Percentiles rank a stretch among this genome's conserved stretches.
phyloP scores from a whole-genome alignment of 352 stramenopile species.

The Pelagophyceae sp. region DNA sequence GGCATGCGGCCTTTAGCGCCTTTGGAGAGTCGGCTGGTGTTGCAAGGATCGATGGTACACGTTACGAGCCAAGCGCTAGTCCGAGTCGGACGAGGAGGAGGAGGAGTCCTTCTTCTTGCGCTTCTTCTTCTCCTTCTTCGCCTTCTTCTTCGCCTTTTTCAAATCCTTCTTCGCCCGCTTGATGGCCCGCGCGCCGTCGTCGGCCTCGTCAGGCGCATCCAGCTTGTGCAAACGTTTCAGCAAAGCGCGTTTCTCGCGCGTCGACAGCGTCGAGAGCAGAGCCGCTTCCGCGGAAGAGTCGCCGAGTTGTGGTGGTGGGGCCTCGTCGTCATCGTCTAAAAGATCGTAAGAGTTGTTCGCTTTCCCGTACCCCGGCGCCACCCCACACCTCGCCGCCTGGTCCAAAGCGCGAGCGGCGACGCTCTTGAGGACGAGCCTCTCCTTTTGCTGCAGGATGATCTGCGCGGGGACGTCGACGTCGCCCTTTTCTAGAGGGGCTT shows the following conservation, averaged over 20 bases:
- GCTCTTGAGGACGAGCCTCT: neutral
- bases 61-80: too few species aligned
- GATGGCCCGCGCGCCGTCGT: neutral
- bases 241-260: neutral
- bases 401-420: neutral
- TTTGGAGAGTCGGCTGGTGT: too few species aligned
- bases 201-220: neutral
- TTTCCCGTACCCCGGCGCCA: neutral
- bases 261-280: neutral
- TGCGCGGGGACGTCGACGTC: neutral
- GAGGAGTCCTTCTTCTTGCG: slow-evolving; percentile 7
- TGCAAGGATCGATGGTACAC: too few species aligned
- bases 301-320: neutral
- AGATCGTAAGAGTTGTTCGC: neutral
- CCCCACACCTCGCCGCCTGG: neutral
- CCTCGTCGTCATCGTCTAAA: neutral
- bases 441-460: neutral
- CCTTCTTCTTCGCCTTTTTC: slow-evolving; percentile 4
- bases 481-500: neutral
- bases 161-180: neutral
- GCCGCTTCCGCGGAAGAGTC: neutral
- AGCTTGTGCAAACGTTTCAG: neutral
- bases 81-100: neutral
- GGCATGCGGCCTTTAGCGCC: too few species aligned
- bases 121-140: slow-evolving; percentile 8